Conservation (phyloP, 2,329 filamentous ascomycete species). For the Lachnellula cervina region DNA sequence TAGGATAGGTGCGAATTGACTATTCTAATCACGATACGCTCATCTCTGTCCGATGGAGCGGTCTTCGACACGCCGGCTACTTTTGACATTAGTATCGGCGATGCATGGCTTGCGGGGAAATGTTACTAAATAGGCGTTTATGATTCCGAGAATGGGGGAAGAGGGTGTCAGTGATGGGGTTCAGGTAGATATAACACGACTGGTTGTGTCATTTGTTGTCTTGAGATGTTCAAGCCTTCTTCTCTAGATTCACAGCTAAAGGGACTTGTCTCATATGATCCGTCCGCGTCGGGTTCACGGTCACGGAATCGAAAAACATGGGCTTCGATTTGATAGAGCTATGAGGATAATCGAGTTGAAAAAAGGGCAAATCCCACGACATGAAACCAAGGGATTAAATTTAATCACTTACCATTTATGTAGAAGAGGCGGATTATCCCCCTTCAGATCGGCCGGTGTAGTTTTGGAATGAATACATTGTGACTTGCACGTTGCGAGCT, state of each 20-base stretch:
- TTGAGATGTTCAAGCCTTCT: not conserved
- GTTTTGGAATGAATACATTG: not conserved
- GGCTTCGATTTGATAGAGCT: too few relatives aligned
- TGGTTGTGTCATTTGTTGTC: not conserved
- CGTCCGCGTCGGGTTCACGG: not conserved
- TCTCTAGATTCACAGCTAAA: not conserved
- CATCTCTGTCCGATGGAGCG: too few relatives aligned
- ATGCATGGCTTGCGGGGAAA: not conserved
- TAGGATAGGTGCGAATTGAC: too few relatives aligned
- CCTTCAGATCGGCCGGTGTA: not conserved
- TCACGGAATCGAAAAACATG: too few relatives aligned
- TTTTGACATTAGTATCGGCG: too few relatives aligned
- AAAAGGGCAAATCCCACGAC: too few relatives aligned
- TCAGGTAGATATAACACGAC: not conserved
- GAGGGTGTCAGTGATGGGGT: not conserved
- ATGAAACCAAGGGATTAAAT: not conserved
- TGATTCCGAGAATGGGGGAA: not conserved
- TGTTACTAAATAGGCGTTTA: too few relatives aligned
- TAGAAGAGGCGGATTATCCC: not conserved
- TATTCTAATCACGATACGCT: too few relatives aligned
- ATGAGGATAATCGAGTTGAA: too few relatives aligned
- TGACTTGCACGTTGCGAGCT: not conserved
- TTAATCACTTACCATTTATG: not conserved
- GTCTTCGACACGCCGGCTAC: too few relatives aligned
- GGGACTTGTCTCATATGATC: not conserved